phyloP scores from a whole-genome alignment of 139 green algal genomes.

The Coccomyxa sp. region DNA sequence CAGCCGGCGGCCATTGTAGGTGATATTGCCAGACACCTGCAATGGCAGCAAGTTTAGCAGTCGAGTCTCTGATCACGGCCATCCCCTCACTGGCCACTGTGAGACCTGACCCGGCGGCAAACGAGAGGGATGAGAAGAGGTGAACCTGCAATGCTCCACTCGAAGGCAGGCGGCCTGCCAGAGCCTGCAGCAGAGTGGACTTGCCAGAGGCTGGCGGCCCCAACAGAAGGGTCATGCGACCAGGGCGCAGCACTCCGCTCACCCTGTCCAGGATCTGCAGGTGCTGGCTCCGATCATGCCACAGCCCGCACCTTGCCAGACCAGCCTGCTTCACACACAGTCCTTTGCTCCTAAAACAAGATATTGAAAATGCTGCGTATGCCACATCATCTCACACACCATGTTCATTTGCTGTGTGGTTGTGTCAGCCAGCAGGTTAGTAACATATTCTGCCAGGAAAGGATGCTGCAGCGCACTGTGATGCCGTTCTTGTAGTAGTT shows the following conservation, averaged over 20 bases:
- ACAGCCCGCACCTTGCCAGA: neutral
- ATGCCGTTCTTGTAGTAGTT: slow-evolving; percentile 28
- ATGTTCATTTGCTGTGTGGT: neutral
- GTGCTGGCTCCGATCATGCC: neutral
- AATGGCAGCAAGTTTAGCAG: neutral
- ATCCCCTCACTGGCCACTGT: neutral
- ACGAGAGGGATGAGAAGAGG: neutral
- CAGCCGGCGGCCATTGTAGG: slow-evolving; percentile 48
- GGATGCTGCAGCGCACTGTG: slow-evolving; percentile 1
- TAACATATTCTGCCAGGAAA: neutral
- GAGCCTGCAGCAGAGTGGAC: slow-evolving; percentile 44
- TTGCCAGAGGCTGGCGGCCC: slow-evolving; percentile 56
- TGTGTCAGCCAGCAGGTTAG: neutral
- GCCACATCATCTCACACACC: neutral
- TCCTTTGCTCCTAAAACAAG: neutral
- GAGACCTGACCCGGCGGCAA: neutral
- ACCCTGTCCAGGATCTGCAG: slow-evolving; percentile 34
- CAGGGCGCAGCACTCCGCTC: slow-evolving; percentile 37
- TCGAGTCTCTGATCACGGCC: too few relatives aligned
- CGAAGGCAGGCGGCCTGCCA: slow-evolving; percentile 35
- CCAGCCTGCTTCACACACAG: neutral
- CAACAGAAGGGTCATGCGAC: slow-evolving; percentile 65
- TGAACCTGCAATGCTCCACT: neutral
- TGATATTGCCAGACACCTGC: slow-evolving; percentile 30
- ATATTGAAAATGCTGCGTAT: neutral